Conservation (phyloP, 495 filamentous ascomycete genomes). For the Podospora bellae-mahoneyi region DNA sequence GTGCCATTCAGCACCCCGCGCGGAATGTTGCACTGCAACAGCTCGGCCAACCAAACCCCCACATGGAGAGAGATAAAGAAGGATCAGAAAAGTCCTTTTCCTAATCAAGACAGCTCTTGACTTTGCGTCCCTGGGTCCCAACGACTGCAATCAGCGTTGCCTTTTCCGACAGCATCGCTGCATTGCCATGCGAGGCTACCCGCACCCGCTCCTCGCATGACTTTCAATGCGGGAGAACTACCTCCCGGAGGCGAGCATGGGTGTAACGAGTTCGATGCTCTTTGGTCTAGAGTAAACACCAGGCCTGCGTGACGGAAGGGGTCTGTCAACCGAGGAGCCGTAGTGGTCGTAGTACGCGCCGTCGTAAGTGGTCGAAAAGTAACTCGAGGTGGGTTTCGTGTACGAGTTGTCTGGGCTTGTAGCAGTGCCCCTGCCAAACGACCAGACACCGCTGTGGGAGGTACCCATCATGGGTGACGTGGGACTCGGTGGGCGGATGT, state of each 20-base stretch:
- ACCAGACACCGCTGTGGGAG: conserved; percentile 40
- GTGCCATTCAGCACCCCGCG: background rate
- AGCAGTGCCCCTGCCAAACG: conserved; percentile 43
- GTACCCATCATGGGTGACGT: conserved; percentile 36
- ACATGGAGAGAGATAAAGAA: background rate
- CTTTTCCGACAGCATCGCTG: conserved; percentile 2
- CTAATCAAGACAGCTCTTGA: background rate
- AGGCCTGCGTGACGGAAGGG: conserved; percentile 43
- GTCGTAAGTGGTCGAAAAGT: conserved; percentile 49
- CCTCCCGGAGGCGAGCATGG: conserved; percentile 39
- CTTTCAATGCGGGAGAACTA: conserved; percentile 21
- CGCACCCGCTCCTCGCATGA: background rate
- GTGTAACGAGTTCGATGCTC: conserved; percentile 51
- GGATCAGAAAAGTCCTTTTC: background rate
- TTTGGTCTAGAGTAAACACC: conserved; percentile 47
- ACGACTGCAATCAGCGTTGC: background rate
- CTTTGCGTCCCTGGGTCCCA: background rate
- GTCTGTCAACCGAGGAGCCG: conserved; percentile 40
- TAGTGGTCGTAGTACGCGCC: conserved; percentile 38
- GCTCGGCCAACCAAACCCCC: background rate
- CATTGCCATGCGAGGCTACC: conserved; percentile 1
- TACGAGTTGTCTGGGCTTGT: conserved; percentile 48
- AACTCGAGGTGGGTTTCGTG: conserved; percentile 33
- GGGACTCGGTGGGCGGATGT: conserved; percentile 46
- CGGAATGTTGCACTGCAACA: conserved; percentile 2